phyloP scores from a whole-genome alignment of 1,284 basidiomycete species.

The Sutorius eximius region DNA sequence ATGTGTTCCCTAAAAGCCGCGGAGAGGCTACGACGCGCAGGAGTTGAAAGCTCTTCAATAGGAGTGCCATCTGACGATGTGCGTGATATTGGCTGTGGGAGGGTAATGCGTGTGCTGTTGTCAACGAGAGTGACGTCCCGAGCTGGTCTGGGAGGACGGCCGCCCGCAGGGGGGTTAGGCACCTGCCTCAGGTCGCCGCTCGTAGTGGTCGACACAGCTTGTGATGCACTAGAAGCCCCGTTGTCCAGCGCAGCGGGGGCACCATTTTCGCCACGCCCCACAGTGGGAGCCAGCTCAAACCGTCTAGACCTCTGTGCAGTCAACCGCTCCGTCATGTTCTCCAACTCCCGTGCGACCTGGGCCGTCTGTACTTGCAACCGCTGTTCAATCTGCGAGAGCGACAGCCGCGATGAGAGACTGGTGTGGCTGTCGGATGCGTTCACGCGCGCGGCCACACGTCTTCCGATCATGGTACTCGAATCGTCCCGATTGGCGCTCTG shows the following conservation, averaged over 20 bases:
- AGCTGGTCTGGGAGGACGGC: conserved; percentile 16
- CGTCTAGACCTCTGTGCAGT: conserved; percentile 23
- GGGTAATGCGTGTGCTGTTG: conserved; percentile 17
- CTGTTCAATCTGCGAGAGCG: conserved; percentile 31
- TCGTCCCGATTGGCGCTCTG: conserved; percentile 36
- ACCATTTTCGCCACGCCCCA: conserved; percentile 12
- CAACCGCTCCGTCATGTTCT: conserved; percentile 31
- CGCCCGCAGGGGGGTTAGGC: conserved; percentile 6
- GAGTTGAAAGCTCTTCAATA: conserved; percentile 18
- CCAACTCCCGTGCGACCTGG: conserved; percentile 38
- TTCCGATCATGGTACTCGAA: conserved; percentile 46
- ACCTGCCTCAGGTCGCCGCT: conserved; percentile 8
- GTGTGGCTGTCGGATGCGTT: conserved; percentile 26
- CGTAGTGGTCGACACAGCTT: background rate
- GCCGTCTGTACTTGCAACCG: conserved; percentile 31
- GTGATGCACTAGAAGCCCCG: conserved; percentile 1
- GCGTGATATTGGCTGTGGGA: conserved; percentile 28
- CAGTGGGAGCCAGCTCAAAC: conserved; percentile 22
- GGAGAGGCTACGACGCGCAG: conserved; percentile 23
- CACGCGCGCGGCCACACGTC: conserved; percentile 51
- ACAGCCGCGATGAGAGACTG: conserved; percentile 19
- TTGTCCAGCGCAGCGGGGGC: background rate
- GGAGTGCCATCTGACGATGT: conserved; percentile 28
- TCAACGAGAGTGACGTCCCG: conserved; percentile 24
- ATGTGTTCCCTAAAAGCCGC: conserved; percentile 27